phyloP scores from a whole-genome alignment of 2,329 filamentous ascomycete species.

The Coleophoma cylindrospora region DNA sequence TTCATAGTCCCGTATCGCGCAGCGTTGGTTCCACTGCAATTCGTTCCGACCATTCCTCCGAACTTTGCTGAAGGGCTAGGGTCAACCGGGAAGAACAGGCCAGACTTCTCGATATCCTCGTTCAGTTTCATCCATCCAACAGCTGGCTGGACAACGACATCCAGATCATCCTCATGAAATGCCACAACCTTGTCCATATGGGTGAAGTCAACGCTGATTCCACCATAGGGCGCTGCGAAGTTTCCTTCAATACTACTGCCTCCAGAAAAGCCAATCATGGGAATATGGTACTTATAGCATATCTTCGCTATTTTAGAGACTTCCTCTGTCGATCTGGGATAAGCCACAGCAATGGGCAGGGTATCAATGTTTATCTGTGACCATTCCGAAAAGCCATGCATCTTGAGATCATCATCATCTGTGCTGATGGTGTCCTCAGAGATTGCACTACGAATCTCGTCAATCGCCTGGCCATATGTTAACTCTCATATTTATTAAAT shows the following conservation, averaged over 20 bases:
- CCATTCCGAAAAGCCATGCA: conserved; percentile 62
- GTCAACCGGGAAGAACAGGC: conserved; percentile 86
- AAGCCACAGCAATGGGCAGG: conserved; percentile 57
- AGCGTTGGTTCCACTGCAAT: conserved; percentile 72
- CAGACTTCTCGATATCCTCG: conserved; percentile 57
- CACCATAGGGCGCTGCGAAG: conserved; percentile 79
- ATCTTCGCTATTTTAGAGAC: conserved; percentile 59
- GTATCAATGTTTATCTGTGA: conserved; percentile 53
- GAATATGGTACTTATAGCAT: conserved; percentile 72
- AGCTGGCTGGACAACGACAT: conserved; percentile 83
- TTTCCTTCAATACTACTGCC: conserved; percentile 85
- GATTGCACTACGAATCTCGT: conserved; percentile 8
- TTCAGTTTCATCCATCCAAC: conserved; percentile 88
- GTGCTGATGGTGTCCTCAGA: conserved; percentile 52
- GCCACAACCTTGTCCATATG: conserved; percentile 78
- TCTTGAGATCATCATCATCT: conserved; percentile 52
- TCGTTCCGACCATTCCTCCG: conserved; percentile 78
- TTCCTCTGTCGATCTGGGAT: conserved; percentile 54
- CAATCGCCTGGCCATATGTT: conserved; percentile 7
- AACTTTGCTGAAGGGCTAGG: conserved; percentile 67
- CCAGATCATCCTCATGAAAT: conserved; percentile 83
- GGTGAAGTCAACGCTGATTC: conserved; percentile 82
- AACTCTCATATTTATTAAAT: conserved; percentile 1
- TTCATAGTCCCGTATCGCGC: conserved; percentile 83
- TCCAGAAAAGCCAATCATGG: conserved; percentile 70